phyloP scores from a whole-genome alignment of 1,284 basidiomycete genomes.

The Rhizoctonia solani region DNA sequence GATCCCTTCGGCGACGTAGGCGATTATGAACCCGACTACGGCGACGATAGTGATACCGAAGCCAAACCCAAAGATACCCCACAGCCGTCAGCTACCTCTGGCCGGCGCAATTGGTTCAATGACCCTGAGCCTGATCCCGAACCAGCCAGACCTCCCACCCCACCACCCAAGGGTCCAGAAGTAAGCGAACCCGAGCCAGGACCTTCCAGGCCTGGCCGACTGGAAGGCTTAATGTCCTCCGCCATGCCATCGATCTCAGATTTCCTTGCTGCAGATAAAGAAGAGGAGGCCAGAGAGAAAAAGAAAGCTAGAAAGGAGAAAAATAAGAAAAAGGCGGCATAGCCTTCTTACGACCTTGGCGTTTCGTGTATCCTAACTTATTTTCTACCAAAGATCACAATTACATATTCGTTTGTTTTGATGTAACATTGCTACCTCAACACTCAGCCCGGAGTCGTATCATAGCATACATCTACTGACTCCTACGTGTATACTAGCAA shows the following conservation, averaged over 20 bases:
- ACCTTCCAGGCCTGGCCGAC: slow-evolving; percentile 53
- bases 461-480: too few relatives aligned
- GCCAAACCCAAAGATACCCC: slow-evolving; percentile 36
- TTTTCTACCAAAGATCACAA: neutral
- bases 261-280: slow-evolving; percentile 73
- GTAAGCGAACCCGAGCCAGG: slow-evolving; percentile 49
- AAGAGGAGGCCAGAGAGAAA: slow-evolving; percentile 64
- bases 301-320: slow-evolving; percentile 74
- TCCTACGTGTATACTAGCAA: too few relatives aligned
- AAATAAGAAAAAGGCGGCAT: slow-evolving; percentile 56
- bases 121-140: slow-evolving; percentile 15
- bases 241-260: slow-evolving; percentile 78
- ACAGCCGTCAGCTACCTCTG: neutral
- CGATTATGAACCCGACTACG: slow-evolving; percentile 70
- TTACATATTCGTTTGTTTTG: too few relatives aligned
- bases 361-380: neutral
- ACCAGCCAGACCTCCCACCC: slow-evolving; percentile 43
- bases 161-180: slow-evolving; percentile 36
- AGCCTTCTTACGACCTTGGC: neutral
- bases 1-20: slow-evolving; percentile 84
- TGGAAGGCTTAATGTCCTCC: slow-evolving; percentile 73
- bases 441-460: too few relatives aligned
- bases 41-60: slow-evolving; percentile 51
- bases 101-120: slow-evolving; percentile 40
- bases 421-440: too few relatives aligned